These are phyloP conservation scores for Ustilago shanxiensis DNA, from an alignment of 1,284 basidiomycete genomes.

Conservation along the genomic window DNA sequence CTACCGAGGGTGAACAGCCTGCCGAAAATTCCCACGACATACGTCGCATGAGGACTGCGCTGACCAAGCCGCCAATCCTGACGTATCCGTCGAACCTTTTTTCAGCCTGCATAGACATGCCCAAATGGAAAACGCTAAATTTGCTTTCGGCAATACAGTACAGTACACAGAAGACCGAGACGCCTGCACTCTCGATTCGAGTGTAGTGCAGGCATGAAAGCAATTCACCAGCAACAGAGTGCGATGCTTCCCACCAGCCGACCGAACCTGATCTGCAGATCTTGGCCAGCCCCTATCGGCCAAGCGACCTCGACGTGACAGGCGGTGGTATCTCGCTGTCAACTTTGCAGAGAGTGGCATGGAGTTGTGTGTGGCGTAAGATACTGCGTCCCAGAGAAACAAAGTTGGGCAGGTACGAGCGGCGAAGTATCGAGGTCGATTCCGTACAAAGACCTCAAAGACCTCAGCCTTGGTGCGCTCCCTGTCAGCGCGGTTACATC, in stretches of 20 bases:
- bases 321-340: not conserved
- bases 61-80: not conserved
- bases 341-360: not conserved
- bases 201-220: conserved; percentile 8
- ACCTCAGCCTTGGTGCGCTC: too few relatives aligned
- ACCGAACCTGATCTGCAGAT: not conserved
- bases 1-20: not conserved
- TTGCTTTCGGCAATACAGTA: too few relatives aligned
- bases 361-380: not conserved
- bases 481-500: not conserved
- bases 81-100: not conserved
- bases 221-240: not conserved
- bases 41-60: conserved; percentile 2
- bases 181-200: not conserved
- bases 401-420: not conserved
- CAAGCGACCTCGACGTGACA: not conserved
- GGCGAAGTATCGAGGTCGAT: not conserved
- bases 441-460: not conserved
- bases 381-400: not conserved
- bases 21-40: conserved; percentile 10
- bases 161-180: conserved; percentile 5
- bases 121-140: too few relatives aligned
- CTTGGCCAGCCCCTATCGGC: not conserved
- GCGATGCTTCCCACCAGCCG: not conserved
- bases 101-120: not conserved